Evolutionary conservation across 345 rosid species (phyloP), one percentile per base, ranked within the genome.

Genomic region (Populus euphratica): DNA sequence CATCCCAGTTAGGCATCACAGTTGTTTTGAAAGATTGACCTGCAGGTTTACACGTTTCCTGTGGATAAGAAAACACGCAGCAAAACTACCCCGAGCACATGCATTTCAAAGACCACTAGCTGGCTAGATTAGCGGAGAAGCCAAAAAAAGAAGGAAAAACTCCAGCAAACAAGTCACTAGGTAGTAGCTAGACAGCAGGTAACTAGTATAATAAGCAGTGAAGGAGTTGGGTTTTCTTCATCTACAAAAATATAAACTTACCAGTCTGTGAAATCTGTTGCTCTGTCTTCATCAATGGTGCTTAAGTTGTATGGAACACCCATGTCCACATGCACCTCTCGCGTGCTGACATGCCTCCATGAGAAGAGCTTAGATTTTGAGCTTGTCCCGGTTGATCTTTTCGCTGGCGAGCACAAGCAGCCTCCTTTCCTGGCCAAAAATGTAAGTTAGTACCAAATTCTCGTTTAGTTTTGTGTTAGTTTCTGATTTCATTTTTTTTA

Each of bases 301-400:
- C 75, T 92, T 41, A 93, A 88, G 88, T 69, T 93, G 78, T 68
- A 92, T 62, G 98, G 98, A 75, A 72, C 85, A n/a, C 82, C 88
- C 47, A 82, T 90, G 90, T 94, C 96, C 31, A 85, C 90, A 1
- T 85, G 88, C 96, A 90, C 93, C 54, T 68, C 91, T 2, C 89
- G 89, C 36, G 98, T 87, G 8, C 69, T 91, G 83, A 73, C 84
- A 27, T 90, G 92, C 77, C 92, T 94, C 39, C 87, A 85, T 31
- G 98, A 94, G 85, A 94, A 94, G 73, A 81, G 68, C 18, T 81
- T 83, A 0, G 97, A 91, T 66, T 94, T 92, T 73, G 91, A 91
- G 88, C 84, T 92, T n/a, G 77, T 90, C 47, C 88, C 86, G 0
- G 88, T 94, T 67, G 76, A 94, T 78, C 94, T 91, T 68, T 88